Base-by-base conservation (phyloP, 2,329 filamentous ascomycete genomes). In the Pseudogymnoascus sp. region DNA sequence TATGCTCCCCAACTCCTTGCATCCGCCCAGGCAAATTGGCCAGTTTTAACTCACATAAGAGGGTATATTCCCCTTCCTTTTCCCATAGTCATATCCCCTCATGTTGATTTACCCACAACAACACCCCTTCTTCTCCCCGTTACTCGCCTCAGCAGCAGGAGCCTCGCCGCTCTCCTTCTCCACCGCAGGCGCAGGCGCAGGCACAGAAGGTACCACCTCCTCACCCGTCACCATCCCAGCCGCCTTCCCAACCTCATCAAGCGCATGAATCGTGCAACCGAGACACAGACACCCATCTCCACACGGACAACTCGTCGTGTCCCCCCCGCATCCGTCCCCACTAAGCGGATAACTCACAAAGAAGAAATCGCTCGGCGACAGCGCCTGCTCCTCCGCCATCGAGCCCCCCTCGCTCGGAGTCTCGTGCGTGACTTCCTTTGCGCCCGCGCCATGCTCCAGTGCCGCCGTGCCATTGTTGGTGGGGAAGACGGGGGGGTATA, bases 201-300 rank as follows among this genome's bases (percentile, higher is more conserved):
- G 42, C 7, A 17, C 19, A 13, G 40, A 37, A 15, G 38, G 38
- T 19, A 5, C 17, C 10, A 46, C 42, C 42, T 15, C 42, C 19
- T 15, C 42, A 1, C 42, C 42, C 42, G 4, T 4, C 42, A 2
- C 10, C 11, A 46, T 46, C 42, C 19, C 42, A 11, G 4, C 40
- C 17, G 19, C 42, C 19, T 23, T 10, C 2, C 42, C 42, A 46
- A 46, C 42, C 19, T 46, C 42, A 46, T 46, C 42, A 46, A 46
- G 19, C 10, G 4, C 21, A 65, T 86, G 83, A 60, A 85, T 82
- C 60, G 79, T 76, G 66, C 83, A 86, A 3, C 83, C 83, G 2
- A 84, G 72, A 67, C 83, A 86, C 65, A 81, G 75, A 64, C 83
- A 86, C 65, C 84, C 82, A 64, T 86, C 82, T 7, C 83, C 83